A percentile compares a stretch with the other conserved stretches of the same genome.
Conservation (phyloP, 345 rosid genomes). For the Citrus australasica region DNA sequence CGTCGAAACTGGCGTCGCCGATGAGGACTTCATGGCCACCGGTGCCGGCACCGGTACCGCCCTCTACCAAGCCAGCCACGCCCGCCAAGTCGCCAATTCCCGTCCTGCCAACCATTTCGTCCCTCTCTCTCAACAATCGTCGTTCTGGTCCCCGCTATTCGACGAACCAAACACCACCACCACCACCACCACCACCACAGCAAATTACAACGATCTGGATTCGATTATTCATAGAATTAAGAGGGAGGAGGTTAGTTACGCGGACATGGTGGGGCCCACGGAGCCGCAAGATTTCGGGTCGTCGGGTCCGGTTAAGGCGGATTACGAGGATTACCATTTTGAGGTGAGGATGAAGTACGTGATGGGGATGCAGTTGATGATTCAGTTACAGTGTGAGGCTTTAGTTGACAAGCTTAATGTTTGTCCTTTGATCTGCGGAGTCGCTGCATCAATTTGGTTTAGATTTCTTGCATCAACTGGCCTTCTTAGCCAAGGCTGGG, state of each 20-base stretch:
- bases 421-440: constrained; percentile 60
- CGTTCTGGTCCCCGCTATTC: constrained; percentile 40
- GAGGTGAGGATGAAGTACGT: constrained; percentile 73
- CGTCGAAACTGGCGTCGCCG: constrained; percentile 57
- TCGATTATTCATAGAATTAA: background rate
- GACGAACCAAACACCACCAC: constrained; percentile 9
- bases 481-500: constrained; percentile 55
- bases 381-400: constrained; percentile 71
- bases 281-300: constrained; percentile 55
- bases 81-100: constrained; percentile 28
- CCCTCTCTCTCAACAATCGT: constrained; percentile 31
- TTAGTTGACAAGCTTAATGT: constrained; percentile 54
- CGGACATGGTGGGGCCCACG: constrained; percentile 30
- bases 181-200: background rate
- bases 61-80: constrained; percentile 33
- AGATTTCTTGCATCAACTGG: constrained; percentile 48
- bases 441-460: constrained; percentile 54
- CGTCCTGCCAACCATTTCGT: constrained; percentile 18
- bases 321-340: constrained; percentile 50
- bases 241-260: constrained; percentile 17
- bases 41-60: constrained; percentile 41
- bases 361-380: constrained; percentile 61
- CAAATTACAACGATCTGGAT: background rate
- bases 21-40: constrained; percentile 49
- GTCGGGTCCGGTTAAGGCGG: constrained; percentile 16